A percentile compares a stretch with the other conserved stretches of the same genome.
Evolutionary conservation across 75 land plant species (phyloP).

Genomic region (Picea sitchensis): DNA sequence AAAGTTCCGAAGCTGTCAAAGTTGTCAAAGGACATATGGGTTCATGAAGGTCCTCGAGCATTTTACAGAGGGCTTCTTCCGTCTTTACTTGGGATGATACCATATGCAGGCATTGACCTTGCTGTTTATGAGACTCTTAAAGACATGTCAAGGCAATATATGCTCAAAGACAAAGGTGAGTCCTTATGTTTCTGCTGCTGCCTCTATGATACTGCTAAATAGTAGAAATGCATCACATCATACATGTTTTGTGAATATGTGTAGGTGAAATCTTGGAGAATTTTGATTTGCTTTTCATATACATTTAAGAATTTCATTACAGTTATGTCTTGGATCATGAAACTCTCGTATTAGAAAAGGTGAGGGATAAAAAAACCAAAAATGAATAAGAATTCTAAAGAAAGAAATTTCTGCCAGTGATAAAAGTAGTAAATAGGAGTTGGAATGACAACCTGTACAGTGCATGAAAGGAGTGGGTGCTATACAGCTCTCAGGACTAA

Average conservation of each 20-base stretch:
- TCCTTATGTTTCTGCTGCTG: neutral
- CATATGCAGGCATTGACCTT: slow-evolving; percentile 94
- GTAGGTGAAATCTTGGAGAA: neutral
- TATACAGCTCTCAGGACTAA: too few relatives aligned
- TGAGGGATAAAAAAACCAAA: neutral
- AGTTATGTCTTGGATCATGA: neutral
- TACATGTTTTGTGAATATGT: neutral
- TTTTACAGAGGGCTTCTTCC: slow-evolving; percentile 82
- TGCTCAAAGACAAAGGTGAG: slow-evolving; percentile 72
- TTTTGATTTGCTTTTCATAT: neutral
- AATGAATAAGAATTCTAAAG: neutral
- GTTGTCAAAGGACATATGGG: slow-evolving; percentile 65
- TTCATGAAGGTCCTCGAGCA: slow-evolving; percentile 69
- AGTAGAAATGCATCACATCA: neutral
- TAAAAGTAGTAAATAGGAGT: too few relatives aligned
- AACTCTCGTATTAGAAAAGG: slow-evolving; percentile 3
- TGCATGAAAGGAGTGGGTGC: too few relatives aligned
- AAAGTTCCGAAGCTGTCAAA: slow-evolving; percentile 43
- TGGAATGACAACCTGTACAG: too few relatives aligned
- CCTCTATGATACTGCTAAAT: neutral
- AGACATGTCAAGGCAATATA: slow-evolving; percentile 54
- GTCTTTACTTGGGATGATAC: slow-evolving; percentile 83
- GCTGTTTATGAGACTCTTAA: slow-evolving; percentile 88
- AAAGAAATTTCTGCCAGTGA: neutral
- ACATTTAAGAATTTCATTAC: neutral